A percentile compares a stretch with the other conserved stretches of the same genome.
phyloP scores from a whole-genome alignment of 495 filamentous ascomycete species.

The Lasiosphaeria hispida region DNA sequence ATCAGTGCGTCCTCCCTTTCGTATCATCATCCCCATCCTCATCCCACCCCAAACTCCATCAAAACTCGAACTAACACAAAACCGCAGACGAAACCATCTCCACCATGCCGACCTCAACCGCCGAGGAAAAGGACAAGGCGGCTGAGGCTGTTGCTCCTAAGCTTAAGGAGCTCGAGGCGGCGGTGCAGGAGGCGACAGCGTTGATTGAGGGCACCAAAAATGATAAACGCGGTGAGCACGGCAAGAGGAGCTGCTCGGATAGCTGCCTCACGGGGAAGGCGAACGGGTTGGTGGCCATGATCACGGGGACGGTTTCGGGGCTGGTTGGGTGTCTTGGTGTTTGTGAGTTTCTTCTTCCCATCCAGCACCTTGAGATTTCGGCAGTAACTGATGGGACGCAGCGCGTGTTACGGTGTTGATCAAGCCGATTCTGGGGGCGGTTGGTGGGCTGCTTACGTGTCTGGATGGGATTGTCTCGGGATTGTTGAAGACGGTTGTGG shows the following conservation, averaged over 20 bases:
- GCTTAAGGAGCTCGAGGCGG: slow-evolving; percentile 10
- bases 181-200: slow-evolving; percentile 9
- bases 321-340: slow-evolving; percentile 9
- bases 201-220: slow-evolving; percentile 5
- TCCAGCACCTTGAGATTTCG: background rate
- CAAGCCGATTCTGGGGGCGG: slow-evolving; percentile 7
- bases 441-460: slow-evolving; percentile 9
- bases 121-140: slow-evolving; percentile 2
- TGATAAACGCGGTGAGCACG: too few species aligned
- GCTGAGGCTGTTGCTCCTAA: slow-evolving; percentile 7
- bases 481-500: slow-evolving; percentile 4
- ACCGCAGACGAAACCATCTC: slow-evolving; percentile 10
- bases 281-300: slow-evolving; percentile 7
- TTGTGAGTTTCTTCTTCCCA: background rate
- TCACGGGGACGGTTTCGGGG: slow-evolving; percentile 9
- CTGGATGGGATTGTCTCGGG: slow-evolving; percentile 13
- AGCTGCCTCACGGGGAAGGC: slow-evolving; percentile 9
- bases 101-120: slow-evolving; percentile 5
- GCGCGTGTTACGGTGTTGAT: slow-evolving; percentile 12
- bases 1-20: slow-evolving; percentile 4
- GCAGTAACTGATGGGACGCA: background rate
- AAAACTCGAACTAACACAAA: background rate
- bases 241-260: slow-evolving; percentile 4
- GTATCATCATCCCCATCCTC: too few species aligned
- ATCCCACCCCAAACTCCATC: too few species aligned